Conservation (phyloP, 2,329 filamentous ascomycete species). For the Lizonia empirigonia region DNA sequence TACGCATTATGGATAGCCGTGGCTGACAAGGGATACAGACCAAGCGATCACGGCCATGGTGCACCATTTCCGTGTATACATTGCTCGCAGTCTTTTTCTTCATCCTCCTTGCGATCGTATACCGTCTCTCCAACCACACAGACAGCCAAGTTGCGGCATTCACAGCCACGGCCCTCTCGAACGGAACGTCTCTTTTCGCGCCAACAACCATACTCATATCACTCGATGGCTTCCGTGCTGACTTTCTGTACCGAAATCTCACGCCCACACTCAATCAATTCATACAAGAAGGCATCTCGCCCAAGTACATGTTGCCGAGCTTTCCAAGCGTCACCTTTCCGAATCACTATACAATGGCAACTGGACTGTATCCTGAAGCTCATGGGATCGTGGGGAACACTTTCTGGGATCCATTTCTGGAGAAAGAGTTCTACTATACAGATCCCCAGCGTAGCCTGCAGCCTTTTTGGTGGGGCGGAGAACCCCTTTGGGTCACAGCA, state of each 20-base stretch:
- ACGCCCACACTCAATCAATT: constrained; percentile 83
- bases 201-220: constrained; percentile 94
- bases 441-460: constrained; percentile 76
- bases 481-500: constrained; percentile 92
- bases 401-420: constrained; percentile 83
- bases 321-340: constrained; percentile 98
- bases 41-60: constrained; percentile 45
- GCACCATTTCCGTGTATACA: constrained; percentile 50
- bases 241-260: constrained; percentile 82
- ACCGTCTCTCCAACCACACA: constrained; percentile 55
- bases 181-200: constrained; percentile 86
- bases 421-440: constrained; percentile 87
- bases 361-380: constrained; percentile 87
- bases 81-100: constrained; percentile 60
- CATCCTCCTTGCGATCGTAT: constrained; percentile 61
- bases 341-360: constrained; percentile 90
- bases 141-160: constrained; percentile 23
- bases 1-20: constrained; percentile 42
- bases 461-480: constrained; percentile 91
- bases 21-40: constrained; percentile 28
- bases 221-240: constrained; percentile 92
- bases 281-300: constrained; percentile 82
- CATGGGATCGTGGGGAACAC: constrained; percentile 93
- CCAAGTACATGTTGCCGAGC: constrained; percentile 88
- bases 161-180: constrained; percentile 58